Base-by-base conservation (phyloP, 345 rosid genomes). In the Cardamine resedifolia region DNA sequence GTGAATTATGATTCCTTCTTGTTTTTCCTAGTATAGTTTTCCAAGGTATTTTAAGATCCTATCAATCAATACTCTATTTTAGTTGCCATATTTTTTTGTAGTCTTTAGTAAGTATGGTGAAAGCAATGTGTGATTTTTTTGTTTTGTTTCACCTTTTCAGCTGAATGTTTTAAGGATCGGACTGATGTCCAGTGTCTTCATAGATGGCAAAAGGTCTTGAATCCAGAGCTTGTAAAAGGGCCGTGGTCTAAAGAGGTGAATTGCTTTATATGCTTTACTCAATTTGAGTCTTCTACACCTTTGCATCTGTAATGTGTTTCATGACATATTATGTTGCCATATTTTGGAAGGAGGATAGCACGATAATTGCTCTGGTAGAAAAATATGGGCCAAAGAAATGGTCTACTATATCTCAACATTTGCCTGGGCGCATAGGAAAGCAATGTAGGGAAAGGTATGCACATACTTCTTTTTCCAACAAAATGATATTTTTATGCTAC, bases 161-260 rank as follows among this genome's bases (percentile, higher is more conserved):
- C 99, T 16, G 98, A 91, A 77, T 92, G 92, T 81, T 87, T 92
- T 84, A 90, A 90, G 82, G 97, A 96, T 57, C 88, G 99, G 72
- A 90, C 99, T 53, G 99, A 96, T 86, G 99, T 96, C 57, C 99
- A 96, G 76, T 96, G 99, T 83, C 87, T 96, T 47, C 99, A 96
- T 83, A 86, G 99, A 80, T 96, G 99, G 99, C 99, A 96, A 86
- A 96, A 96, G 78, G 99, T 96, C 81, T 83, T 96, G 81, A 88
- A 96, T 77, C 99, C 99, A 20, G 98, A 96, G 71, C 94, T 96
- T 52, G 90, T 92, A 39, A 96, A 96, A 89, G 99, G 99, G 39
- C 99, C 99, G 20, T 96, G 99, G 99, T 96, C 99, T 27, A 96
- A 88, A 78, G 98, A 95, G 96, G 99, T 70, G n/a, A 69, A 33